phyloP scores from a whole-genome alignment of 139 green algal genomes.

The Astrephomene gubernaculifera region DNA sequence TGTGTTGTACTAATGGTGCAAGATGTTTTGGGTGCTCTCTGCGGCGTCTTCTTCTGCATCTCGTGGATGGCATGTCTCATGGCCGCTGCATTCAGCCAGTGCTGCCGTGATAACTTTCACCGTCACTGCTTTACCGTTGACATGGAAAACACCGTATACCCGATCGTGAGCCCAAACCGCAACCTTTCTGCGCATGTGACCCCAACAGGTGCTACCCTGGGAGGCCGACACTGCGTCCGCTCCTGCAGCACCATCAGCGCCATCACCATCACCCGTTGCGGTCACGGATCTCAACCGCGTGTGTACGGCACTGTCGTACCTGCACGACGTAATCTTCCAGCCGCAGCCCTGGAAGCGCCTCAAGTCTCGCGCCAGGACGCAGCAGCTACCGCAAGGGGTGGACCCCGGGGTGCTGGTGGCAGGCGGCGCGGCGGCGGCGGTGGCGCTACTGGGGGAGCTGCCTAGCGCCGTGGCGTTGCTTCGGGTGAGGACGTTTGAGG shows the following conservation, averaged over 20 bases:
- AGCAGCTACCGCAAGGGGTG: neutral
- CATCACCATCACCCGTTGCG: no score
- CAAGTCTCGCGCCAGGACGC: neutral
- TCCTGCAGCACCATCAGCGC: no score
- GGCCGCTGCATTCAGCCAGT: neutral
- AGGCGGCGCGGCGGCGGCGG: neutral
- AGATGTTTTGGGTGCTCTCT: neutral
- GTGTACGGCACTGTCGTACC: neutral
- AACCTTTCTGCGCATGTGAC: neutral
- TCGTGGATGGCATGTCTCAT: neutral
- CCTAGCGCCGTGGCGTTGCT: neutral
- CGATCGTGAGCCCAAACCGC: neutral
- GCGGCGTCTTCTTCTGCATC: neutral
- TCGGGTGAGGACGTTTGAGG: neutral
- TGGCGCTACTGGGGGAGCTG: neutral
- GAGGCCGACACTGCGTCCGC: no score
- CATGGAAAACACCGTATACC: neutral
- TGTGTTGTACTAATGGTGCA: neutral
- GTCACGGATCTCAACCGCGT: neutral
- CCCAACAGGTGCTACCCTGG: constrained; percentile 11
- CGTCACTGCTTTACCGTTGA: neutral
- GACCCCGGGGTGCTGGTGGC: neutral
- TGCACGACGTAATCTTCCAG: neutral
- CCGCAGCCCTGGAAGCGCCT: neutral
- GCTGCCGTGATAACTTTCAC: neutral